These are phyloP conservation scores for Cercospora janseana DNA, from an alignment of 2,329 filamentous ascomycete genomes.

Conservation along the genomic window DNA sequence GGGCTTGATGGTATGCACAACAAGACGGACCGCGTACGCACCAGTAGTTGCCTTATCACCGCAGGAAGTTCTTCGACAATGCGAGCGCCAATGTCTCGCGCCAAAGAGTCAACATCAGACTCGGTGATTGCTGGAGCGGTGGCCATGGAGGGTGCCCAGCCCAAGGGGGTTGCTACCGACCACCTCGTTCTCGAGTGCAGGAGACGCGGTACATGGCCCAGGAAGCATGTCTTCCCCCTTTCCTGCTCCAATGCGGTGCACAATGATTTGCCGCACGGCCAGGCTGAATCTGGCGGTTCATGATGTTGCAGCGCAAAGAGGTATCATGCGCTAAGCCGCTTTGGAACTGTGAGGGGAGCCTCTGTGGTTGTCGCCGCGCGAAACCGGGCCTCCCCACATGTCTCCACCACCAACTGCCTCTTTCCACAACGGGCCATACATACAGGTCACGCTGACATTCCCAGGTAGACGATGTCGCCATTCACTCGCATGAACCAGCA, in stretches of 20 bases:
- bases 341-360: too few species aligned
- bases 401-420: too few species aligned
- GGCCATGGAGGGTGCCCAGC: neutral
- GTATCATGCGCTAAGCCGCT: too few species aligned
- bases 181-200: neutral
- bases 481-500: too few species aligned
- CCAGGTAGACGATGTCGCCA: too few species aligned
- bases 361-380: too few species aligned
- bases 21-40: neutral
- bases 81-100: slow-evolving; percentile 23
- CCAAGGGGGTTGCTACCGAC: neutral
- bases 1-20: neutral
- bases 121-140: neutral
- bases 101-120: slow-evolving; percentile 21
- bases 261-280: too few species aligned
- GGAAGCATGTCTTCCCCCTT: neutral
- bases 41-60: slow-evolving; percentile 21
- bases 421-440: too few species aligned
- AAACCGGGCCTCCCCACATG: too few species aligned
- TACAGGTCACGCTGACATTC: too few species aligned
- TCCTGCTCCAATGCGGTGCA: neutral
- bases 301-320: too few species aligned
- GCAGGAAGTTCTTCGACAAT: slow-evolving; percentile 22
- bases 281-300: too few species aligned
- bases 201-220: neutral